phyloP scores from a whole-genome alignment of 2,329 filamentous ascomycete species.

The Neofusicoccum parvum region DNA sequence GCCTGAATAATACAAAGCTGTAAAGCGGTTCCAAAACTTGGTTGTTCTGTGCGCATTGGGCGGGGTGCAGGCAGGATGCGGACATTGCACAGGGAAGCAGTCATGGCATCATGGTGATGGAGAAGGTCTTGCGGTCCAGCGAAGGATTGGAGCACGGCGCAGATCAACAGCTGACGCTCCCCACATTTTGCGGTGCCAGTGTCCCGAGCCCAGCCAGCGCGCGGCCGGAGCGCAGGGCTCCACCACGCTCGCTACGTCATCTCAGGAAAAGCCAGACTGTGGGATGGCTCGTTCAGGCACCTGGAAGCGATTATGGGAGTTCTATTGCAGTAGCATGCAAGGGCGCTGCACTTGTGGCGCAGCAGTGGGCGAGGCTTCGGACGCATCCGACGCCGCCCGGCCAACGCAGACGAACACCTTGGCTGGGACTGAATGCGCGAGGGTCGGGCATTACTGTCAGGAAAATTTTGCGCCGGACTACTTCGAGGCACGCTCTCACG shows the following conservation, averaged over 20 bases:
- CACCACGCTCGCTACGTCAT: not conserved
- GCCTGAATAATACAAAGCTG: constrained; percentile 5
- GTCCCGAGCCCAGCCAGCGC: not conserved
- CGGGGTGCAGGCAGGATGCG: not conserved
- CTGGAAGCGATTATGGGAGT: not conserved
- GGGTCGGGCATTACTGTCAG: too few relatives aligned
- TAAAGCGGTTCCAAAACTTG: not conserved
- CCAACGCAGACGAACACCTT: not conserved
- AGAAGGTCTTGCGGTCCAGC: not conserved
- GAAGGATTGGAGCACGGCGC: not conserved
- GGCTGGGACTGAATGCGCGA: too few relatives aligned
- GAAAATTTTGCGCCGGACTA: too few relatives aligned
- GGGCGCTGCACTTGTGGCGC: not conserved
- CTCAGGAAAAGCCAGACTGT: not conserved
- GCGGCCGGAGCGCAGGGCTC: not conserved
- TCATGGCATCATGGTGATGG: constrained; percentile 10
- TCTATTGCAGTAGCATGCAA: not conserved
- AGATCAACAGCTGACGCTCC: constrained; percentile 9
- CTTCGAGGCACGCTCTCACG: too few relatives aligned
- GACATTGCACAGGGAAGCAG: not conserved
- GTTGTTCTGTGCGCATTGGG: not conserved
- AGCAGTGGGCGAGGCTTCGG: not conserved
- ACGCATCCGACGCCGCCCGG: too few relatives aligned
- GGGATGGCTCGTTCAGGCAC: not conserved
- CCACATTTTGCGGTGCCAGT: constrained; percentile 3